Evolutionary conservation across 208 protist genomes (phyloP).

Genomic region (Wallacemonas rigidus): DNA sequence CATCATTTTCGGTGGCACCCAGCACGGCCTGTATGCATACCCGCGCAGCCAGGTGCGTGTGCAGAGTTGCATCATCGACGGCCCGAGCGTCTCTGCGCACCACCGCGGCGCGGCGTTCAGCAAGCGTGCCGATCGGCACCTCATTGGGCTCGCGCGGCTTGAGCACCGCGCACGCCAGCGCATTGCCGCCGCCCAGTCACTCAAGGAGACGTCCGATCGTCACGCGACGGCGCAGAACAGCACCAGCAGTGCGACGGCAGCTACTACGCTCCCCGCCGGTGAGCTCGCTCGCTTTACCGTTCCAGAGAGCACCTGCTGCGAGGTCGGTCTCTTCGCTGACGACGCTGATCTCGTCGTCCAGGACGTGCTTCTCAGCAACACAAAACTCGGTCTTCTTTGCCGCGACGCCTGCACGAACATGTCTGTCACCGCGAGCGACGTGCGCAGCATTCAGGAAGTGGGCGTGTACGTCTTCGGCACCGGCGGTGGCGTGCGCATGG

Average conservation of each 20-base stretch:
- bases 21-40: slow-evolving; percentile 78
- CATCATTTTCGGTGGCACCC: slow-evolving; percentile 60
- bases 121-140: slow-evolving; percentile 21
- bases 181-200: slow-evolving; percentile 18
- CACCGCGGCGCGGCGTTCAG: not conserved
- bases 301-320: slow-evolving; percentile 35
- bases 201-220: slow-evolving; percentile 19
- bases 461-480: slow-evolving; percentile 67
- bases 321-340: slow-evolving; percentile 71
- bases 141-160: slow-evolving; percentile 26
- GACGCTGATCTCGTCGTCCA: slow-evolving; percentile 64
- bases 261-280: slow-evolving; percentile 24
- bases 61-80: slow-evolving; percentile 53
- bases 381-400: slow-evolving; percentile 55
- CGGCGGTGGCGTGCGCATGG: slow-evolving; percentile 39
- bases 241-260: not conserved
- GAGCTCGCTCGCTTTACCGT: slow-evolving; percentile 39
- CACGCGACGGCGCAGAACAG: not conserved
- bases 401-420: slow-evolving; percentile 53
- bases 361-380: slow-evolving; percentile 72
- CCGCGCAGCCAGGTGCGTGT: slow-evolving; percentile 51
- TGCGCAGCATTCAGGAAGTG: slow-evolving; percentile 58
- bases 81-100: slow-evolving; percentile 30
- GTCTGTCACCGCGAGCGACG: slow-evolving; percentile 29
- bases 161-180: slow-evolving; percentile 31